Evolutionary conservation across 352 stramenopile species (phyloP).

Genomic region (Phytopythium aichiense): DNA sequence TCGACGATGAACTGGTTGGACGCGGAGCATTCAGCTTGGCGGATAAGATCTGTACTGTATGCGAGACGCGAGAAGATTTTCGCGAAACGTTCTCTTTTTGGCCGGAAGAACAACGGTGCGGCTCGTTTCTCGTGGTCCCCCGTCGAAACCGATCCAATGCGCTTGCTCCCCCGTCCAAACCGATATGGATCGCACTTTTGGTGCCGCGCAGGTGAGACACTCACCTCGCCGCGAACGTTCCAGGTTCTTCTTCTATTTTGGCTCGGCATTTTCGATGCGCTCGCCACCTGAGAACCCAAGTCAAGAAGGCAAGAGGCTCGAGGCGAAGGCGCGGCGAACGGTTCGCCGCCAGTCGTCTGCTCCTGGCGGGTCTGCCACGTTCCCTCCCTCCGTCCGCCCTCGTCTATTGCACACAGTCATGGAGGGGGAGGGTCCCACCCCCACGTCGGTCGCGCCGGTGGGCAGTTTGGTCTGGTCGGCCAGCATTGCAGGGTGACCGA

Average conservation of each 20-base stretch:
- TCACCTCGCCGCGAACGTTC: constrained; percentile 1
- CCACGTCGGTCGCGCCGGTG: neutral
- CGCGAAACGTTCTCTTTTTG: constrained; percentile 1
- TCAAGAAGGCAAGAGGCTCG: too few relatives aligned
- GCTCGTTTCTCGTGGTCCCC: neutral
- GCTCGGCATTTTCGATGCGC: neutral
- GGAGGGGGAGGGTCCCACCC: neutral
- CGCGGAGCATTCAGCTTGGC: neutral
- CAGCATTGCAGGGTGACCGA: neutral
- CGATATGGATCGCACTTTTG: constrained; percentile 2
- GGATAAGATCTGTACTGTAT: constrained; percentile 8
- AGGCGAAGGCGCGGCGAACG: neutral
- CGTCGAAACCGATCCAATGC: neutral
- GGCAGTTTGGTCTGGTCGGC: neutral
- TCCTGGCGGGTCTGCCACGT: constrained; percentile 1
- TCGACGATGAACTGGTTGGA: too few relatives aligned
- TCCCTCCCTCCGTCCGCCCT: neutral
- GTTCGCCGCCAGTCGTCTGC: neutral
- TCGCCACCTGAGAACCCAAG: neutral
- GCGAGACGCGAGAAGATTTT: neutral
- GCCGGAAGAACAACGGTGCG: neutral
- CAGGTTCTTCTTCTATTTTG: neutral
- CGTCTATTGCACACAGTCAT: neutral
- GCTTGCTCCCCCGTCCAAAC: neutral
- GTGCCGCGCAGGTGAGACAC: neutral